Percentiles rank a stretch among this genome's conserved stretches.
Evolutionary conservation across 352 stramenopile genomes (phyloP).

Genomic region (Peronospora tabacina): DNA sequence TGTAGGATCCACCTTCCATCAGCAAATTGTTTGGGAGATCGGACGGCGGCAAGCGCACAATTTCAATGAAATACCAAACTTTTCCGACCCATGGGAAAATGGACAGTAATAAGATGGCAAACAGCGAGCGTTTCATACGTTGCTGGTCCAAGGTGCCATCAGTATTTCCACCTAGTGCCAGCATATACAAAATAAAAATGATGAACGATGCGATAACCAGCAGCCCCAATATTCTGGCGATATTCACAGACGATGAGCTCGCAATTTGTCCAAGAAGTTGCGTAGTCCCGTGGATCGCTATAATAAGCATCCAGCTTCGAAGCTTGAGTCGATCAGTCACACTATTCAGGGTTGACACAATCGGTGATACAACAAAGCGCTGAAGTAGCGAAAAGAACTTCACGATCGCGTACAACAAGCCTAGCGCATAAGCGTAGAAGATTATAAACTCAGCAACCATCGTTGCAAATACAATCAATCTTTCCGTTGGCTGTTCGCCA

Average conservation of each 20-base stretch:
- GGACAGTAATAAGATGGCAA: conserved; percentile 45
- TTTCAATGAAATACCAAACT: conserved; percentile 44
- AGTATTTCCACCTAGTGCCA: conserved; percentile 36
- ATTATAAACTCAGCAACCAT: conserved; percentile 26
- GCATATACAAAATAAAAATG: conserved; percentile 41
- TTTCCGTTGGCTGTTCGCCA: not conserved
- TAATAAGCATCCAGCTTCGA: conserved; percentile 44
- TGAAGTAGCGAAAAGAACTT: conserved; percentile 34
- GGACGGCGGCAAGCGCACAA: conserved; percentile 35
- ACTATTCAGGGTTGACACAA: conserved; percentile 23
- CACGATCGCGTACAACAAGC: conserved; percentile 42
- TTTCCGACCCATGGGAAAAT: conserved; percentile 59
- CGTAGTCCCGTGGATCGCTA: conserved; percentile 31
- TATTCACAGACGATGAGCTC: conserved; percentile 18
- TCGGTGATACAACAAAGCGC: conserved; percentile 29
- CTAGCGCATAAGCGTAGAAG: conserved; percentile 51
- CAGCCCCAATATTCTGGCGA: conserved; percentile 41
- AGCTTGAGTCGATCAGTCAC: conserved; percentile 26
- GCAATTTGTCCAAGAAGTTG: conserved; percentile 35
- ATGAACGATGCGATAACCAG: conserved; percentile 39
- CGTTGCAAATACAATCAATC: conserved; percentile 2
- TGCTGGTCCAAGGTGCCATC: conserved; percentile 41
- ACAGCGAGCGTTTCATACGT: conserved; percentile 50
- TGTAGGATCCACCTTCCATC: conserved; percentile 32
- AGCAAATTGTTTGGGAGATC: conserved; percentile 40